These are phyloP conservation scores for Diplodia seriata DNA, from an alignment of 2,329 filamentous ascomycete genomes.

Conservation along the genomic window DNA sequence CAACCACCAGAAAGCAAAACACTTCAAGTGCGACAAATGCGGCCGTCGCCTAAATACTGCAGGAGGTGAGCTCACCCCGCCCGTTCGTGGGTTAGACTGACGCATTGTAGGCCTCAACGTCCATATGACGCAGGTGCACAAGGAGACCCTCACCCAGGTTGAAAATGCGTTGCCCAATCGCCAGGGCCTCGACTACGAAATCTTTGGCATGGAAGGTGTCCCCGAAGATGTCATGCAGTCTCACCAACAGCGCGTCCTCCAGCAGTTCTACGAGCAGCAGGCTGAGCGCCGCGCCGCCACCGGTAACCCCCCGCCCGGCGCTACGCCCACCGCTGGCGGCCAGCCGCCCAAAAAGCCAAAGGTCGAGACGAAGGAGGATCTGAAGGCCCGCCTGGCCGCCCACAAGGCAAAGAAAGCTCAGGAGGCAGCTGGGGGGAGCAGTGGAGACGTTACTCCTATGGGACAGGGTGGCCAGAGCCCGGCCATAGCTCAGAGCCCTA, in stretches of 20 bases:
- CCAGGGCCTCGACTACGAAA: constrained; percentile 86
- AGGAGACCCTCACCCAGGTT: constrained; percentile 84
- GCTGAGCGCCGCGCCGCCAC: constrained; percentile 81
- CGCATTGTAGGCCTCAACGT: constrained; percentile 77
- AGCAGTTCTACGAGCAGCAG: constrained; percentile 84
- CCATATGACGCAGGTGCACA: constrained; percentile 98
- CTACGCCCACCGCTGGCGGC: constrained; percentile 54
- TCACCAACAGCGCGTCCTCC: constrained; percentile 85
- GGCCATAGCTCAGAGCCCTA: constrained; percentile 59
- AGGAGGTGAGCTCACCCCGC: constrained; percentile 70
- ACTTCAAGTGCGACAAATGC: constrained; percentile 96
- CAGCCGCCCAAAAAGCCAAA: constrained; percentile 67
- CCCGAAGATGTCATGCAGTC: constrained; percentile 82
- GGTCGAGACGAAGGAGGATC: constrained; percentile 71
- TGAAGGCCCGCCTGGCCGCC: constrained; percentile 81
- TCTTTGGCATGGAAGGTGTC: constrained; percentile 98
- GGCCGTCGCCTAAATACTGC: constrained; percentile 88
- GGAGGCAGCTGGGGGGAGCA: constrained; percentile 51
- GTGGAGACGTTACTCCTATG: constrained; percentile 62
- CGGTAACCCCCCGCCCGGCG: constrained; percentile 75
- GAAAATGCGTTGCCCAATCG: constrained; percentile 92
- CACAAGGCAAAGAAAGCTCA: constrained; percentile 74
- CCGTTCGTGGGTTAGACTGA: constrained; percentile 33
- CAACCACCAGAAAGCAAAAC: constrained; percentile 98
- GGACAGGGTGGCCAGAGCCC: constrained; percentile 56